Evolutionary conservation across 75 land plant species (phyloP).

Genomic region (Pinus taeda): DNA sequence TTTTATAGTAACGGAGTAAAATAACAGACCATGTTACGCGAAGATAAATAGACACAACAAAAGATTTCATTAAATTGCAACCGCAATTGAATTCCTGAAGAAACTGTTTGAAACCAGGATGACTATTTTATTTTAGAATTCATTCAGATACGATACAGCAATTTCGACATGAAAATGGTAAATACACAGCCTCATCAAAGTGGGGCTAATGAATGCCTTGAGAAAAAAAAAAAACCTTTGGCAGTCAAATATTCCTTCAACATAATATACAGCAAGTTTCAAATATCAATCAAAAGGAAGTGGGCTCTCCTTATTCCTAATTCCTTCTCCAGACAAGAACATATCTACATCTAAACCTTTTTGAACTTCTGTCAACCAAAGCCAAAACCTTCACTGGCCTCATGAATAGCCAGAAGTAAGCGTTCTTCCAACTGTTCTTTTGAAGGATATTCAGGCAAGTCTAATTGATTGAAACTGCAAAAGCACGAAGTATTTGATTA

Average conservation of each 20-base stretch:
- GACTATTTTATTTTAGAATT: constrained; percentile 8
- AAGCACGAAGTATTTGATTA: neutral
- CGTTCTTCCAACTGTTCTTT: constrained; percentile 81
- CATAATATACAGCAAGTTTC: neutral
- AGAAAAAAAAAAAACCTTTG: neutral
- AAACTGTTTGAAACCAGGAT: neutral
- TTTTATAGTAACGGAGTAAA: no score
- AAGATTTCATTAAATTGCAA: neutral
- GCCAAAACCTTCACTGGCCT: constrained; percentile 88
- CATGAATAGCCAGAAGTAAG: constrained; percentile 83
- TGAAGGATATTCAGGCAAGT: constrained; percentile 86
- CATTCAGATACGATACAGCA: neutral
- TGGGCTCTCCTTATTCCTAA: neutral
- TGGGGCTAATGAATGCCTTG: constrained; percentile 8
- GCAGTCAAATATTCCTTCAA: constrained; percentile 3
- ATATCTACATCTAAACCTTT: no score
- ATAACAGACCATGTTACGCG: no score
- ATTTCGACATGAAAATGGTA: neutral
- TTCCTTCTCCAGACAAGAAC: constrained; percentile 4
- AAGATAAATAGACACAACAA: no score
- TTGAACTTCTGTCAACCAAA: constrained; percentile 41
- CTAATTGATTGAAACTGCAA: constrained; percentile 90
- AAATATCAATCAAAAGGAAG: neutral
- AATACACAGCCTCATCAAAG: constrained; percentile 7
- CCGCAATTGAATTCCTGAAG: neutral